Conservation (phyloP, 2,329 filamentous ascomycete species). For the Cercospora nicotianae region DNA sequence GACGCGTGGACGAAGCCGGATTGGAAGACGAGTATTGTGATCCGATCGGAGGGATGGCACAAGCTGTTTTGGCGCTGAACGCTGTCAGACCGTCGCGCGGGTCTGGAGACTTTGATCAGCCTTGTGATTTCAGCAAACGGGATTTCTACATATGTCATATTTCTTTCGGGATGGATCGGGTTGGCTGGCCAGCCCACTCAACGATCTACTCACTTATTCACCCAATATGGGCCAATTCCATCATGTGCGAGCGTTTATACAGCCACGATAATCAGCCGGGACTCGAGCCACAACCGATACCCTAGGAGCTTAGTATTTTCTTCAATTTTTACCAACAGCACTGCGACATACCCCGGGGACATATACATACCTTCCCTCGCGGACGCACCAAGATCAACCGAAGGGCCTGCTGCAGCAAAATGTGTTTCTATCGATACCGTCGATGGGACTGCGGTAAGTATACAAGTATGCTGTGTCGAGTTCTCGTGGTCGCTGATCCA, state of each 20-base stretch:
- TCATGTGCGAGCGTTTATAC: background rate
- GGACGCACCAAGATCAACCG: background rate
- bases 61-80: slow-evolving; percentile 7
- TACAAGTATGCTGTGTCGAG: background rate
- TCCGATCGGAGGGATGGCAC: slow-evolving; percentile 4
- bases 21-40: slow-evolving; percentile 13
- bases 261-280: background rate
- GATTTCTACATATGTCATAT: background rate
- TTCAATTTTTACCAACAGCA: background rate
- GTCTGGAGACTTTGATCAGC: background rate
- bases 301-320: background rate
- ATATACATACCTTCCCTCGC: background rate
- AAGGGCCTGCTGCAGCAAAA: background rate
- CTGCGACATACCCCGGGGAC: background rate
- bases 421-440: slow-evolving; percentile 13
- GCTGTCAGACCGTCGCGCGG: too few species aligned
- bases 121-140: background rate
- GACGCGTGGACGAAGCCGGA: slow-evolving; percentile 11
- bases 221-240: background rate
- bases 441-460: slow-evolving; percentile 10
- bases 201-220: background rate
- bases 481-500: background rate
- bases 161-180: background rate
- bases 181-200: background rate
- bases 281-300: background rate